phyloP scores from a whole-genome alignment of 768 basidiomycete species.

The Strobilomyces dryophilus region DNA sequence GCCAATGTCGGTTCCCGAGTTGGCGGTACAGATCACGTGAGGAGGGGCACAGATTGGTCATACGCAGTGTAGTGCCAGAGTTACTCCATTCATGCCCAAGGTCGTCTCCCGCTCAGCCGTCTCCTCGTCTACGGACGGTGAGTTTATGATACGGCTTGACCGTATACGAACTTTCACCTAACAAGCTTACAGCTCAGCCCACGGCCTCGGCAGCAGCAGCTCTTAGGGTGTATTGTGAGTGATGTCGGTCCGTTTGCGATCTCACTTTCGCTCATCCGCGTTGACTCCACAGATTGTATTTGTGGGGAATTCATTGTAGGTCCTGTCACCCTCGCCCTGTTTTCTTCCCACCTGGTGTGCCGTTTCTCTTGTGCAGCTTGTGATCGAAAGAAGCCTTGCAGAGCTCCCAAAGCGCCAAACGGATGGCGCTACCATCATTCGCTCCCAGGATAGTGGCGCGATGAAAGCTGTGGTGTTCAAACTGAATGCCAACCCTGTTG shows the following conservation, averaged over 20 bases:
- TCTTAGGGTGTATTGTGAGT: conserved; percentile 78
- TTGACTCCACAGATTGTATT: conserved; percentile 60
- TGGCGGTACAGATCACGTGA: conserved; percentile 27
- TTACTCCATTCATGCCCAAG: conserved; percentile 68
- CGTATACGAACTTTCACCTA: neutral
- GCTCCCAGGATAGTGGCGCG: conserved; percentile 58
- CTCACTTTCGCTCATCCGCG: conserved; percentile 6
- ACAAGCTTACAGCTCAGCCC: conserved; percentile 52
- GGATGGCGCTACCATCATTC: conserved; percentile 78
- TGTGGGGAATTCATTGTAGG: conserved; percentile 85
- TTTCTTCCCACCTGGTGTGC: conserved; percentile 1
- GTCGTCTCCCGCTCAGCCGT: conserved; percentile 86
- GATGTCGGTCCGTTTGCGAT: conserved; percentile 4
- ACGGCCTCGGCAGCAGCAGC: conserved; percentile 76
- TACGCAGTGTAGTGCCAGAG: neutral
- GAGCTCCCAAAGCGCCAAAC: conserved; percentile 68
- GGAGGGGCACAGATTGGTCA: conserved; percentile 1
- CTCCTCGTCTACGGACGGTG: conserved; percentile 85
- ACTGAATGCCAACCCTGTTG: conserved; percentile 67
- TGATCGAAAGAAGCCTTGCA: conserved; percentile 71
- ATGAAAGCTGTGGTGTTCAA: conserved; percentile 77
- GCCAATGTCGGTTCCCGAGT: conserved; percentile 2
- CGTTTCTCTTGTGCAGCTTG: conserved; percentile 48
- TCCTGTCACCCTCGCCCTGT: conserved; percentile 10
- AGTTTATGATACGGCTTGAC: conserved; percentile 13